Evolutionary conservation across 2,329 filamentous ascomycete species (phyloP).

Genomic region (Penicillium sp.): DNA sequence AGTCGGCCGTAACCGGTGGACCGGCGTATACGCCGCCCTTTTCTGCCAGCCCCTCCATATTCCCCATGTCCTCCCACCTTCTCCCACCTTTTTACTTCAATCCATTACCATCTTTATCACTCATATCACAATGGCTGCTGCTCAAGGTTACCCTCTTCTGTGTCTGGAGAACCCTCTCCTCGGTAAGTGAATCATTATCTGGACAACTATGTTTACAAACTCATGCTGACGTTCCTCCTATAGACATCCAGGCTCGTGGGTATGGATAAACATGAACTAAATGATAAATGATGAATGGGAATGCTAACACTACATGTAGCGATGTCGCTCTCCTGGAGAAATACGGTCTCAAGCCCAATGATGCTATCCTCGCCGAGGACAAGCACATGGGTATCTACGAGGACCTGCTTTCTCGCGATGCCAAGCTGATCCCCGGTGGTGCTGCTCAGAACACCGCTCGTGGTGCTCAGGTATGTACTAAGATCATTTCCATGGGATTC

Average conservation of each 20-base stretch:
- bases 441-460: slow-evolving; percentile 97
- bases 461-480: slow-evolving; percentile 67
- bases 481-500: neutral
- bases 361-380: slow-evolving; percentile 92
- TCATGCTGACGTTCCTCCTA: slow-evolving; percentile 22
- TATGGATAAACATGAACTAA: slow-evolving; percentile 37
- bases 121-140: slow-evolving; percentile 62
- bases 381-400: slow-evolving; percentile 90
- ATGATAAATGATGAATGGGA: slow-evolving; percentile 3
- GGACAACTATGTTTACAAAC: neutral
- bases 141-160: slow-evolving; percentile 82
- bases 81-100: slow-evolving; percentile 13
- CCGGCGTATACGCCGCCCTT: slow-evolving; percentile 15
- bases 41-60: slow-evolving; percentile 28
- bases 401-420: slow-evolving; percentile 86
- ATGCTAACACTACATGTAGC: slow-evolving; percentile 46
- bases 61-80: slow-evolving; percentile 17
- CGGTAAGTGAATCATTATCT: slow-evolving; percentile 51
- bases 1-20: slow-evolving; percentile 11
- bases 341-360: slow-evolving; percentile 92
- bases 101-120: slow-evolving; percentile 10
- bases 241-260: slow-evolving; percentile 85
- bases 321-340: slow-evolving; percentile 83
- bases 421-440: slow-evolving; percentile 92
- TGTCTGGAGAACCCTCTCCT: slow-evolving; percentile 97